A percentile compares a stretch with the other conserved stretches of the same genome.
Conservation (phyloP, 83 land plant species). For the Thuja plicata region DNA sequence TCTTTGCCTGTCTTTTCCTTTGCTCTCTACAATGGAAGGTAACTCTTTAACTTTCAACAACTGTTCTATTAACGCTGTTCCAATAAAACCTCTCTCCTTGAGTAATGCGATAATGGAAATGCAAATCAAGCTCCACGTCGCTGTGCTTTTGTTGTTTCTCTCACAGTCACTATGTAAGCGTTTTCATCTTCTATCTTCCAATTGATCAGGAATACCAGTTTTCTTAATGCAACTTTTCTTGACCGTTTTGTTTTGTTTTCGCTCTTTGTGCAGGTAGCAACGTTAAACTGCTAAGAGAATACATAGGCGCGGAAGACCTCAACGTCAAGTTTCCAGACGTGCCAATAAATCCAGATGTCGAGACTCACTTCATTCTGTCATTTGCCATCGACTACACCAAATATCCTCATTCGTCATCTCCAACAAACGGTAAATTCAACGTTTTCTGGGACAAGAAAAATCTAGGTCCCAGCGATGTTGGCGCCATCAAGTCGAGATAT, state of each 20-base stretch:
- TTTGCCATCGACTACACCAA: slow-evolving; percentile 48
- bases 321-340: slow-evolving; percentile 38
- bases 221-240: background rate
- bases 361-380: slow-evolving; percentile 53
- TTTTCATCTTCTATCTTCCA: background rate
- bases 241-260: background rate
- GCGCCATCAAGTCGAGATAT: slow-evolving; percentile 26
- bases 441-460: slow-evolving; percentile 47
- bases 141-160: background rate
- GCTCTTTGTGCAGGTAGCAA: background rate
- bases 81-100: no score
- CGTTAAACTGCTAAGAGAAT: slow-evolving; percentile 35
- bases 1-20: no score
- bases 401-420: background rate
- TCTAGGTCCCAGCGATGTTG: slow-evolving; percentile 30
- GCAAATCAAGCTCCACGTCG: background rate
- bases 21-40: no score
- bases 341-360: slow-evolving; percentile 35
- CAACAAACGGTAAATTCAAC: slow-evolving; percentile 43
- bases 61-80: no score
- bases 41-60: no score
- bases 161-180: background rate
- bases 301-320: slow-evolving; percentile 48
- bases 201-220: background rate
- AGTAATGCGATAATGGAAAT: background rate